Base-by-base conservation (phyloP, 1,284 basidiomycete species). In the Tilletia indica region DNA sequence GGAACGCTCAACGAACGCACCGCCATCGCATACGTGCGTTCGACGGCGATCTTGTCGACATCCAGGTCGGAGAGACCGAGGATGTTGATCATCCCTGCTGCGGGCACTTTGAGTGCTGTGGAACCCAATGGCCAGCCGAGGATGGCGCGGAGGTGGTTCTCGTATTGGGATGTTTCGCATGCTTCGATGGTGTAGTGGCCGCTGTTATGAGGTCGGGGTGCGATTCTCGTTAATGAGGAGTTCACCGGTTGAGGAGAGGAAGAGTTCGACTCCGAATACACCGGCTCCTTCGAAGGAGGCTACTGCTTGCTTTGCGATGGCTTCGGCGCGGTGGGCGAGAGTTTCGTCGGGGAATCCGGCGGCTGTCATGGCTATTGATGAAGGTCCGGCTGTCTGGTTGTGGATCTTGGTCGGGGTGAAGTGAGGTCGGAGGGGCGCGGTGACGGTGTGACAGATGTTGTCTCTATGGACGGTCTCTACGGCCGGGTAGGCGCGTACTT, bases 101-200 rank as follows among this genome's bases (percentile, higher is more conserved):
- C 90, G 0, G 92, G 91, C 4, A 97, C 94, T 80, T 93, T 93
- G 74, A 99, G 89, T 0, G 89, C 87, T 0, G 95, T 95, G 16
- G 91, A 92, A 31, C 96, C 96, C 19, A 99, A 89, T 1, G 96
- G 94, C 11, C 97, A 88, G 51, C 89, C 89, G 25, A 98, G 90
- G 84, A 99, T 95, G n/a, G 95, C 93, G 45, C 95, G 93, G 51
- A 99, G 90, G 85, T 99, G 97, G 82, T 98, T 97, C 85, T 96
- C 94, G 86, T 94, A 99, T 86, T 99, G 97, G 14, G 94, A 97
- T 2, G 94, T 93, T 78, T 93, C 88, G 85, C 93, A 97, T 0
- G 96, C 95, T 86, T 98, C 96, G 82, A 99, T 98, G n/a, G 96
- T 98, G 86, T 98, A 97, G 85, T 99, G 97, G 0, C 96, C 96